A percentile compares a stretch with the other conserved stretches of the same genome.
Conservation (phyloP, 176 grass and related monocot species). For the Rhynchospora tenuis region DNA sequence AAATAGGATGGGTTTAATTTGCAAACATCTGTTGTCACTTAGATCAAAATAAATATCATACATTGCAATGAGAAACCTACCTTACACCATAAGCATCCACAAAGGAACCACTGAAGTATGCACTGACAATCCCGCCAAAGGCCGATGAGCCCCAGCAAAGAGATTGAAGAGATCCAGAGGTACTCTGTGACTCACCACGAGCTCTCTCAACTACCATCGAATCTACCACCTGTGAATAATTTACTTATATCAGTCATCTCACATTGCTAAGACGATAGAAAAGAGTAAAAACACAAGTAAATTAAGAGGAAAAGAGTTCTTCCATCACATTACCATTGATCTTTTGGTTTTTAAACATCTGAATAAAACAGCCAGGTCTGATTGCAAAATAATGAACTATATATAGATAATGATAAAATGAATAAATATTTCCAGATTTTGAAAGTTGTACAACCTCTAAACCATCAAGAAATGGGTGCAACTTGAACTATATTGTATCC, state of each 20-base stretch:
- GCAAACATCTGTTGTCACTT: background rate
- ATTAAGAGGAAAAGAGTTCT: background rate
- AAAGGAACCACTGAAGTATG: constrained; percentile 92
- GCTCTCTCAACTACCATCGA: constrained; percentile 99
- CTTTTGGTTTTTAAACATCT: too few species aligned
- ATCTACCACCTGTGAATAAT: constrained; percentile 70
- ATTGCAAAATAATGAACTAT: background rate
- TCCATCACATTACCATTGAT: background rate
- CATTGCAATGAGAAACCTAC: constrained; percentile 29
- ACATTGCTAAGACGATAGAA: background rate
- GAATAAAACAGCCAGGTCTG: too few species aligned
- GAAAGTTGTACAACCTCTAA: background rate
- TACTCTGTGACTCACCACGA: constrained; percentile 91
- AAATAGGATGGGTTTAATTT: background rate
- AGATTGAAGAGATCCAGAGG: constrained; percentile 92
- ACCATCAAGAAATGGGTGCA: background rate
- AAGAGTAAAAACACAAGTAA: background rate
- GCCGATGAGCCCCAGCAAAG: constrained; percentile 96
- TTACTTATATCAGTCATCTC: constrained; percentile 17
- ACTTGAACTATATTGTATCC: background rate
- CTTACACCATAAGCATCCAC: constrained; percentile 90
- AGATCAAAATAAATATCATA: background rate
- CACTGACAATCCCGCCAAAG: constrained; percentile 81
- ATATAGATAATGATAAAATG: background rate
- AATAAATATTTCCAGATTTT: background rate